Percentiles rank a stretch among this genome's conserved stretches.
These are phyloP conservation scores for Populus euphratica DNA, from an alignment of 345 rosid genomes.

Conservation along the genomic window DNA sequence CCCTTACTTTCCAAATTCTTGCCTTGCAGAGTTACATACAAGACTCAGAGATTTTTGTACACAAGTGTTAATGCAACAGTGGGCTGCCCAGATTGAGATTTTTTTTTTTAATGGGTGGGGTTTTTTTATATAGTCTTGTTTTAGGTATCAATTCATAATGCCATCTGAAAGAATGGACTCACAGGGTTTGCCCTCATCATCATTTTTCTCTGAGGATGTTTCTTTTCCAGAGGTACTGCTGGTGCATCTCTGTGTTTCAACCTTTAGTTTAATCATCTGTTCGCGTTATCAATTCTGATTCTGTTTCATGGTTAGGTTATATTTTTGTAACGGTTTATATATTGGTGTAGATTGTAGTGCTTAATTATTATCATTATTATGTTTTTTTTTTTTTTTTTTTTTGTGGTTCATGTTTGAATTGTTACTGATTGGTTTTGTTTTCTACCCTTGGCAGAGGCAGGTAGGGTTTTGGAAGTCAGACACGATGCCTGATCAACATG, in stretches of 20 bases:
- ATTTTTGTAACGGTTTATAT: not conserved
- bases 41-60: not conserved
- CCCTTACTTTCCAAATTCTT: not conserved
- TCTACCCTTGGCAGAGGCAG: constrained; percentile 35
- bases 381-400: not conserved
- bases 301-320: not conserved
- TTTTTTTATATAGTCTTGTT: not conserved
- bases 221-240: constrained; percentile 36
- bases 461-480: constrained; percentile 48
- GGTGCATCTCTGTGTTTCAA: not conserved
- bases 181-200: constrained; percentile 33
- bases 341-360: not conserved
- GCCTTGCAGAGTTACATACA: not conserved
- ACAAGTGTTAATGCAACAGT: constrained; percentile 4
- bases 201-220: constrained; percentile 28
- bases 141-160: constrained; percentile 21
- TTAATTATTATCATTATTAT: not conserved
- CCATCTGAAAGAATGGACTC: constrained; percentile 37
- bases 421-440: constrained; percentile 7
- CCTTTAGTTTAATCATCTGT: not conserved
- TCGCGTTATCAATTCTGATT: not conserved
- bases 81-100: not conserved
- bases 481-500: constrained; percentile 28
- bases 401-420: not conserved
- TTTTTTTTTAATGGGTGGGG: not conserved